A percentile compares a stretch with the other conserved stretches of the same genome.
Conservation (phyloP, 192 early-diverging fungal genomes). For the Coemansia sp. region DNA sequence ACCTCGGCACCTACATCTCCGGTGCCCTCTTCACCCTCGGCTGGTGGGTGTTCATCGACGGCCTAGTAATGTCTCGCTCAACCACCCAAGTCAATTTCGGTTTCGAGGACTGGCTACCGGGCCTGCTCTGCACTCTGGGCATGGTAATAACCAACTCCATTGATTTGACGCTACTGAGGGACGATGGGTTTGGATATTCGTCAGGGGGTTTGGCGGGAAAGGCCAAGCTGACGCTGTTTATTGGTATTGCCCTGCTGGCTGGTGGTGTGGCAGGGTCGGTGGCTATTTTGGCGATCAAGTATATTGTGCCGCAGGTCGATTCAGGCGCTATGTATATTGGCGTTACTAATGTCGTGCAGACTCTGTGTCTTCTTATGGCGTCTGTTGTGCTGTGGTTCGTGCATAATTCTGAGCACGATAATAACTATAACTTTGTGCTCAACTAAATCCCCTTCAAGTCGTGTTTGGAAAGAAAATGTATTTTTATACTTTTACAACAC, state of each 20-base stretch:
- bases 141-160: conserved; percentile 58
- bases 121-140: conserved; percentile 50
- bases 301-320: conserved; percentile 50
- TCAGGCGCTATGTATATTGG: conserved; percentile 42
- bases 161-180: conserved; percentile 49
- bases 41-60: conserved; percentile 59
- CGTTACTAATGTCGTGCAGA: conserved; percentile 54
- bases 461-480: too few relatives aligned
- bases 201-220: conserved; percentile 41
- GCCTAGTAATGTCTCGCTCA: conserved; percentile 44
- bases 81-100: conserved; percentile 30
- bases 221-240: conserved; percentile 55
- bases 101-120: conserved; percentile 55
- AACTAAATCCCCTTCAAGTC: conserved; percentile 11
- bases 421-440: conserved; percentile 55
- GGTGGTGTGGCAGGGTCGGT: conserved; percentile 55
- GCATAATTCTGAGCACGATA: conserved; percentile 53
- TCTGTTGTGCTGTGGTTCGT: conserved; percentile 53
- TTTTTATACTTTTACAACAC: too few relatives aligned
- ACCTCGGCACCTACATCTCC: conserved; percentile 48
- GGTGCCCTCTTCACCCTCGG: conserved; percentile 54
- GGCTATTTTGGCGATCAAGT: conserved; percentile 55
- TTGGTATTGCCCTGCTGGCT: conserved; percentile 55
- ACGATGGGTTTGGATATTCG: conserved; percentile 51
- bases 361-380: conserved; percentile 25